Conservation (phyloP, 129 eudicot species). For the Lactuca saligna region DNA sequence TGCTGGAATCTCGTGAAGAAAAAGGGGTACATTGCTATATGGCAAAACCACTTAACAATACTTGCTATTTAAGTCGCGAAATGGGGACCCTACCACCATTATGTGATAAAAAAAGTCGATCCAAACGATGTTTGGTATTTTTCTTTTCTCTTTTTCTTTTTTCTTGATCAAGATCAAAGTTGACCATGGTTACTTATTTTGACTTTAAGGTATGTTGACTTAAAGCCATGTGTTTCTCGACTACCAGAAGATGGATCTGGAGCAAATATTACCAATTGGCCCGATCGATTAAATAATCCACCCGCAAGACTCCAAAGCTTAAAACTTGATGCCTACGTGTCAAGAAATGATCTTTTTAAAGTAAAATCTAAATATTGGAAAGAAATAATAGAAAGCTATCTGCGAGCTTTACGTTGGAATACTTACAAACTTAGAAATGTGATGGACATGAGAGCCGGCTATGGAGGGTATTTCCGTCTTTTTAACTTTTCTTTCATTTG, state of each 20-base stretch:
- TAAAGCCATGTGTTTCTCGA: constrained; percentile 82
- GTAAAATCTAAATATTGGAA: constrained; percentile 93
- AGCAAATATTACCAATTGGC: constrained; percentile 72
- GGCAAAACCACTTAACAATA: constrained; percentile 85
- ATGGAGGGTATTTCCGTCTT: constrained; percentile 68
- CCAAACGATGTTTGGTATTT: constrained; percentile 89
- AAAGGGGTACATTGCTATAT: constrained; percentile 93
- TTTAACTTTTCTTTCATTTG: neutral
- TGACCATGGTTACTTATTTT: neutral
- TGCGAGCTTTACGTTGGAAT: constrained; percentile 73
- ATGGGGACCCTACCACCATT: constrained; percentile 71
- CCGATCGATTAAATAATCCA: constrained; percentile 73
- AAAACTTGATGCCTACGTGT: constrained; percentile 76
- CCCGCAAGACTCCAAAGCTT: constrained; percentile 86
- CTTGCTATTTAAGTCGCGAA: constrained; percentile 83
- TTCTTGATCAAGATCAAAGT: constrained; percentile 1
- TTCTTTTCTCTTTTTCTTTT: neutral
- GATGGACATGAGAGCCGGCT: constrained; percentile 98
- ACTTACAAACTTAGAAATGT: constrained; percentile 71
- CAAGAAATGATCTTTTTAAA: constrained; percentile 85
- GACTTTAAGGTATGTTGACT: constrained; percentile 67
- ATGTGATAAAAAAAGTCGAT: constrained; percentile 70
- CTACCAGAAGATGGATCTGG: constrained; percentile 86
- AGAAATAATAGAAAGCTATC: constrained; percentile 73
- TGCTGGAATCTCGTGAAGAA: constrained; percentile 97